Evolutionary conservation across 345 rosid species (phyloP).

Genomic region (Camelina neglecta): DNA sequence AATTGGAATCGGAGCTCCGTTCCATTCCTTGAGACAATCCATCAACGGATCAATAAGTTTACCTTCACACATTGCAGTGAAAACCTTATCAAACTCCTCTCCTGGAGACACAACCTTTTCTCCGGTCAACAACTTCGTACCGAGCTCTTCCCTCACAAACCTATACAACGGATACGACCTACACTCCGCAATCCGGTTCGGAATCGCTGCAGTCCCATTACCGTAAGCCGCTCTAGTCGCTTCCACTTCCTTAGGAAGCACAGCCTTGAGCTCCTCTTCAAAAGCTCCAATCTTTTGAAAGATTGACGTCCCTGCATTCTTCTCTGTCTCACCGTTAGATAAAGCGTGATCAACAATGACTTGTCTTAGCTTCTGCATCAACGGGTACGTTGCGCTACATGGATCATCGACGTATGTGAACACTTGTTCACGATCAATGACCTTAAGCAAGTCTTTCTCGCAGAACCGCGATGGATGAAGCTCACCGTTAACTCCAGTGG

Average conservation of each 20-base stretch:
- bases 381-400: constrained; percentile 59
- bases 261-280: constrained; percentile 59
- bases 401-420: constrained; percentile 71
- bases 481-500: constrained; percentile 59
- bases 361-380: constrained; percentile 68
- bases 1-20: constrained; percentile 77
- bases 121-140: constrained; percentile 62
- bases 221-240: constrained; percentile 52
- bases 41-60: constrained; percentile 70
- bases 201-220: constrained; percentile 51
- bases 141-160: constrained; percentile 65
- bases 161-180: constrained; percentile 74
- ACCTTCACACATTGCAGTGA: constrained; percentile 68
- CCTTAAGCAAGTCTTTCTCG: constrained; percentile 64
- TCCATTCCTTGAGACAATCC: constrained; percentile 76
- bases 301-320: constrained; percentile 54
- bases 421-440: constrained; percentile 58
- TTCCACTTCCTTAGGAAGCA: constrained; percentile 68
- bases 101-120: constrained; percentile 69
- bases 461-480: constrained; percentile 71
- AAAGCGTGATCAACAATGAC: constrained; percentile 70
- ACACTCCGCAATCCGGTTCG: constrained; percentile 68
- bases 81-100: constrained; percentile 75
- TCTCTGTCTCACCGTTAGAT: constrained; percentile 58
- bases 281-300: constrained; percentile 69